Base-by-base conservation (phyloP, 306 rosid genomes). In the Potentilla sterilis region DNA sequence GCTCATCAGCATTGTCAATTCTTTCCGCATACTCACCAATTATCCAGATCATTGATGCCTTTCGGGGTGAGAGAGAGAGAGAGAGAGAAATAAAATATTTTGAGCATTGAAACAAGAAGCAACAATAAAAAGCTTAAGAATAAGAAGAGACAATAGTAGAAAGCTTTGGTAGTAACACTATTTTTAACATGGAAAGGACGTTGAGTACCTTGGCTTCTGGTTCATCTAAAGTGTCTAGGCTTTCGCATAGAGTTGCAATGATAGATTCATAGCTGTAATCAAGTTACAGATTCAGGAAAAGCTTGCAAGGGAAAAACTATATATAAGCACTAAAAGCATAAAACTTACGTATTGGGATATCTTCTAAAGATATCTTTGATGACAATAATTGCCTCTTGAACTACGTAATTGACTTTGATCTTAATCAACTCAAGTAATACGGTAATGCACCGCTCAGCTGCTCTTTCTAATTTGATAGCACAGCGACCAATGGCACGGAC, bases 1-100 rank as follows among this genome's bases (percentile, higher is more conserved):
- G 99, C 85, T 96, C 99, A 74, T 96, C 99, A 44, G 99, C 99
- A 85, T 96, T 96, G 85, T 96, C 99, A 83, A 96, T 96, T 89
- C 99, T 89, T 85, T 96, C 99, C 9, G 99, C 99, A 77, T 96
- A 96, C 75, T 96, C 99, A 54, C 99, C 99, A 84, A 96, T 96
- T 78, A 96, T 96, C 99, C 99, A 96, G 58, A 96, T 96, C 99
- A 96, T 96, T 16, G 99, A 96, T 44, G 99, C 99, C 99, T 96
- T 44, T 24, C 9, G 44, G 11, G 18, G 70, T 67, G 52, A 35
- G 10, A 0, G 28, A 43, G 42, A 42, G 21, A 28, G 47, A 51
- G 18, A 40, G 63, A 70, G 49, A 48, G 13, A 1, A 35, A 41
- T 38, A 40, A 5, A 57, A 15, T 49, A 48, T 22, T 43, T 40